phyloP scores from a whole-genome alignment of 129 eudicot species.

The Arctium minus region DNA sequence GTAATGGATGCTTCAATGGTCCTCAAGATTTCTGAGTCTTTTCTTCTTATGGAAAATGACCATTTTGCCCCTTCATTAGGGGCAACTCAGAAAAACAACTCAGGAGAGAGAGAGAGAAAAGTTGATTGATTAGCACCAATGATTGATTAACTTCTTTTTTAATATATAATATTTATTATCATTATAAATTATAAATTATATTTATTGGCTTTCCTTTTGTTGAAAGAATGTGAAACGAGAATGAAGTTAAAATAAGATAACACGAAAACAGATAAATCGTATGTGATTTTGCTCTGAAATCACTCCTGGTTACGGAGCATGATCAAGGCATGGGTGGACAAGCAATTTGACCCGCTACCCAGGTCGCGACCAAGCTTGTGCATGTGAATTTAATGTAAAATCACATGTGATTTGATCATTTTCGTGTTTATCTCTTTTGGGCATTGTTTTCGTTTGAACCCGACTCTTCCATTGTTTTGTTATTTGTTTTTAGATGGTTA shows the following conservation, averaged over 20 bases:
- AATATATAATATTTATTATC: not conserved
- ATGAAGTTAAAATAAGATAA: not conserved
- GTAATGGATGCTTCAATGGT: slow-evolving; percentile 17
- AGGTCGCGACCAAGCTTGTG: too few relatives aligned
- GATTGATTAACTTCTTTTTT: slow-evolving; percentile 23
- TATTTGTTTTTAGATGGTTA: slow-evolving; percentile 6
- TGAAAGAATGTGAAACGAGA: not conserved
- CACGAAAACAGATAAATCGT: too few relatives aligned
- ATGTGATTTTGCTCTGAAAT: too few relatives aligned
- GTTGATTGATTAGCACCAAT: slow-evolving; percentile 27
- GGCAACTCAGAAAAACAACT: not conserved
- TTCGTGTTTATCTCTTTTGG: not conserved
- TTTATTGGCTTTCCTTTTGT: not conserved
- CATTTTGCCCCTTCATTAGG: slow-evolving; percentile 6
- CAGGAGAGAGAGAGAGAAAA: not conserved
- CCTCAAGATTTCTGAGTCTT: not conserved
- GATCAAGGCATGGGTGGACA: too few relatives aligned
- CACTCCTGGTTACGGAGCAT: too few relatives aligned
- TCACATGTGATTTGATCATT: not conserved
- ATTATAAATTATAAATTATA: not conserved
- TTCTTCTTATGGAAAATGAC: slow-evolving; percentile 18
- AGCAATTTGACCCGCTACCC: too few relatives aligned
- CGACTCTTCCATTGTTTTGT: not conserved
- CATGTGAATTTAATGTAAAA: too few relatives aligned
- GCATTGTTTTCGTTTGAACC: not conserved